Conservation (phyloP, 176 grass and related monocot species). For the Typha latifolia region DNA sequence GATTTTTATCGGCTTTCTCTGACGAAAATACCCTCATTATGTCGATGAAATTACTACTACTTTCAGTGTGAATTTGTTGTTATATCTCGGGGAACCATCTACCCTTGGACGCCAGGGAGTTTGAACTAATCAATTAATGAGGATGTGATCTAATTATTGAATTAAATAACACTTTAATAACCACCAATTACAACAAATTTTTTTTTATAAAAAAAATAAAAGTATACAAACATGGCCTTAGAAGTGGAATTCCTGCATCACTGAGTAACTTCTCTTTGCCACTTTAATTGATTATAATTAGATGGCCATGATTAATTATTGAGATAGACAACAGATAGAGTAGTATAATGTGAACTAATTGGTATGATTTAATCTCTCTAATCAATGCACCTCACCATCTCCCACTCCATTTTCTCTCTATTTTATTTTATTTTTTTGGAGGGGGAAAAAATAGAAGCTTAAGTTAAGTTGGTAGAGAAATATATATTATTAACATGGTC, state of each 20-base stretch:
- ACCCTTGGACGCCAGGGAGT: not conserved
- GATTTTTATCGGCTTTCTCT: not conserved
- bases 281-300: not conserved
- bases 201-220: no score
- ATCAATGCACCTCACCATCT: constrained; percentile 6
- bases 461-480: no score
- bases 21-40: not conserved
- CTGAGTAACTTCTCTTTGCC: not conserved
- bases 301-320: not conserved
- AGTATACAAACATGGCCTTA: no score
- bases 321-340: not conserved
- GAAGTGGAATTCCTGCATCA: no score
- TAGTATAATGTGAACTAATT: not conserved
- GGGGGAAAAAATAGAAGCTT: no score
- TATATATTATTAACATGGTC: no score
- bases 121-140: not conserved
- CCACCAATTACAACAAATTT: no score
- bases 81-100: not conserved
- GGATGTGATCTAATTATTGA: no score
- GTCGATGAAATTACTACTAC: not conserved
- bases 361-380: not conserved
- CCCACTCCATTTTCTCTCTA: no score
- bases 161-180: no score
- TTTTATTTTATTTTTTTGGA: no score
- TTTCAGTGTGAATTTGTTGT: not conserved